These are phyloP conservation scores for Rhynchosporium graminicola DNA, from an alignment of 2,329 filamentous ascomycete species.

Conservation along the genomic window DNA sequence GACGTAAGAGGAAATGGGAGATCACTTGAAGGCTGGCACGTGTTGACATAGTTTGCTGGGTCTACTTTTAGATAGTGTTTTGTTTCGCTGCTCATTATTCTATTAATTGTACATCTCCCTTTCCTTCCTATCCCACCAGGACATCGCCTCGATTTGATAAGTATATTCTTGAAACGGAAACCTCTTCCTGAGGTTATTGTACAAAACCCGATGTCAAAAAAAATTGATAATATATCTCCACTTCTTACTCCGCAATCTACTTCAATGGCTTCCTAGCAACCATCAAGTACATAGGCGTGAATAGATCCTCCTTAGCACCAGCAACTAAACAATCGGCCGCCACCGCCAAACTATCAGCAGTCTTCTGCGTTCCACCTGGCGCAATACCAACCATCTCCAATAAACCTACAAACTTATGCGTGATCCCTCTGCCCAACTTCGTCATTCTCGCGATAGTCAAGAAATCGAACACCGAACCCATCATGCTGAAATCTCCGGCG, in stretches of 20 bases:
- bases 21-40: background rate
- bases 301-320: slow-evolving; percentile 85
- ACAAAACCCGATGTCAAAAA: slow-evolving; percentile 5
- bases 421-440: slow-evolving; percentile 72
- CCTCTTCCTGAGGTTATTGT: slow-evolving; percentile 4
- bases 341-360: slow-evolving; percentile 79
- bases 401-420: slow-evolving; percentile 76
- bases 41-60: background rate
- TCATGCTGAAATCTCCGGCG: slow-evolving; percentile 81
- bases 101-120: slow-evolving; percentile 9
- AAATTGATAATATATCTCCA: background rate
- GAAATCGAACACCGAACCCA: slow-evolving; percentile 75
- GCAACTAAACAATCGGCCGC: slow-evolving; percentile 85
- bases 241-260: slow-evolving; percentile 15
- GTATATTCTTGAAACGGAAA: slow-evolving; percentile 9
- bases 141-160: slow-evolving; percentile 14
- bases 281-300: slow-evolving; percentile 99
- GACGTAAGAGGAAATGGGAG: background rate
- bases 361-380: slow-evolving; percentile 90
- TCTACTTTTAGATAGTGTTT: background rate
- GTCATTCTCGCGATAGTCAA: slow-evolving; percentile 90
- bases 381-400: slow-evolving; percentile 77
- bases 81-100: slow-evolving; percentile 7
- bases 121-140: background rate
- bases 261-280: slow-evolving; percentile 76